These are phyloP conservation scores for Fusarium subglutinans DNA, from an alignment of 2,329 filamentous ascomycete genomes.

Conservation along the genomic window DNA sequence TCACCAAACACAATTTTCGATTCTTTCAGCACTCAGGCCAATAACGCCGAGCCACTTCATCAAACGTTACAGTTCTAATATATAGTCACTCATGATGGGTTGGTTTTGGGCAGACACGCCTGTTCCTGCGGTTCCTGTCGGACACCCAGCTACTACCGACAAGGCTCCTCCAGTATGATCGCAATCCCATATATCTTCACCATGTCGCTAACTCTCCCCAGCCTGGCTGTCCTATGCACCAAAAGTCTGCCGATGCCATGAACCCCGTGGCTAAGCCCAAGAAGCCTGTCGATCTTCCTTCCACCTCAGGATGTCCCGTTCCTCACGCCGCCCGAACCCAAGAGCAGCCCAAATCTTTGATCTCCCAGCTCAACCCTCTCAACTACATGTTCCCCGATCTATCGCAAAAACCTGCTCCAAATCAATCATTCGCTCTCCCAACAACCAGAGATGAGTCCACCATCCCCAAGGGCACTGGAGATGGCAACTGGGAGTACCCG, in stretches of 20 bases:
- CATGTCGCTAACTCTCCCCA: conserved; percentile 44
- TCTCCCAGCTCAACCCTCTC: conserved; percentile 71
- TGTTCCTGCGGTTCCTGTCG: conserved; percentile 46
- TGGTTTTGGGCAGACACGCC: conserved; percentile 70
- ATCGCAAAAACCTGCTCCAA: conserved; percentile 78
- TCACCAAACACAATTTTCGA: conserved; percentile 3
- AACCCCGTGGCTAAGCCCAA: conserved; percentile 43
- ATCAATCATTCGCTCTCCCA: conserved; percentile 79
- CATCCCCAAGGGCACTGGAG: conserved; percentile 85
- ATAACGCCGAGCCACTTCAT: background rate
- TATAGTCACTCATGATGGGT: conserved; percentile 56
- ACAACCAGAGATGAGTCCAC: conserved; percentile 85
- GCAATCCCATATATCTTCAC: background rate
- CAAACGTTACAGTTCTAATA: background rate
- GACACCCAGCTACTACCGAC: conserved; percentile 46
- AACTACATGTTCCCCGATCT: conserved; percentile 96
- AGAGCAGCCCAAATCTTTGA: conserved; percentile 55
- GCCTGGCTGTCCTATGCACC: conserved; percentile 68
- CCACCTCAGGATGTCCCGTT: conserved; percentile 52
- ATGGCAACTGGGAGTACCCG: conserved; percentile 94
- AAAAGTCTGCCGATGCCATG: conserved; percentile 61
- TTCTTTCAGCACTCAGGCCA: background rate
- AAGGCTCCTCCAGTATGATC: conserved; percentile 47
- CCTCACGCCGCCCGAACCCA: conserved; percentile 50
- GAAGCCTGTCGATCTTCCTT: conserved; percentile 35